phyloP scores from a whole-genome alignment of 2,329 filamentous ascomycete species.

The Helminthosporium solani region DNA sequence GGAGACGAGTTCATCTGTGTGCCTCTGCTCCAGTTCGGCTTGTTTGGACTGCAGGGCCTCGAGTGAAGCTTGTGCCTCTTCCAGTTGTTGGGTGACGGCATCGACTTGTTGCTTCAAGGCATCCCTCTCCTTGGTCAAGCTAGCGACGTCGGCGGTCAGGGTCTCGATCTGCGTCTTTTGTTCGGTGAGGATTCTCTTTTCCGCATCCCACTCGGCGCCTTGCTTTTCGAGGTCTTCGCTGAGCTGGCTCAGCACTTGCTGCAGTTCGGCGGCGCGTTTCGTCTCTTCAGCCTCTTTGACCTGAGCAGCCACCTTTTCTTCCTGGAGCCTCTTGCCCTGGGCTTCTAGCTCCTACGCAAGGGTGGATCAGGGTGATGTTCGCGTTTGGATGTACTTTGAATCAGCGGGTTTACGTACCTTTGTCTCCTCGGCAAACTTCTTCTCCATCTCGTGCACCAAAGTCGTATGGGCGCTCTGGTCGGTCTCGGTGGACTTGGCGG shows the following conservation, averaged over 20 bases:
- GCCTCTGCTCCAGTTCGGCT: conserved; percentile 29
- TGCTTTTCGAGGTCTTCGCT: conserved; percentile 39
- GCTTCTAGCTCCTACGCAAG: conserved; percentile 28
- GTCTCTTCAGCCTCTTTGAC: conserved; percentile 35
- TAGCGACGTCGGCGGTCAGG: conserved; percentile 25
- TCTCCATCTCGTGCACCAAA: conserved; percentile 37
- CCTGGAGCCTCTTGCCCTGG: conserved; percentile 32
- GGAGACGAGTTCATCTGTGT: conserved; percentile 25
- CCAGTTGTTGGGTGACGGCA: conserved; percentile 18
- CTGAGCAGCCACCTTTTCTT: conserved; percentile 33
- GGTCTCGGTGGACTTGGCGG: conserved; percentile 16
- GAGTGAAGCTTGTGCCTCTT: conserved; percentile 24
- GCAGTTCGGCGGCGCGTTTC: conserved; percentile 35
- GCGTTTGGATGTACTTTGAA: no score
- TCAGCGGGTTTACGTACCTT: no score
- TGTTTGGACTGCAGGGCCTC: conserved; percentile 28
- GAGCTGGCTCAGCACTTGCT: conserved; percentile 38
- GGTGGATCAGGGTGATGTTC: no score
- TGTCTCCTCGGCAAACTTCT: conserved; percentile 37
- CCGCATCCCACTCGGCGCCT: conserved; percentile 37
- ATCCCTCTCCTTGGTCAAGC: conserved; percentile 29
- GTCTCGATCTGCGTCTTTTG: conserved; percentile 31
- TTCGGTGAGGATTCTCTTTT: conserved; percentile 38
- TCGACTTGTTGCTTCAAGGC: conserved; percentile 21
- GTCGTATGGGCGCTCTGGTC: conserved; percentile 24